These are phyloP conservation scores for Gyrodon lividus DNA, from an alignment of 768 basidiomycete genomes.

Conservation along the genomic window DNA sequence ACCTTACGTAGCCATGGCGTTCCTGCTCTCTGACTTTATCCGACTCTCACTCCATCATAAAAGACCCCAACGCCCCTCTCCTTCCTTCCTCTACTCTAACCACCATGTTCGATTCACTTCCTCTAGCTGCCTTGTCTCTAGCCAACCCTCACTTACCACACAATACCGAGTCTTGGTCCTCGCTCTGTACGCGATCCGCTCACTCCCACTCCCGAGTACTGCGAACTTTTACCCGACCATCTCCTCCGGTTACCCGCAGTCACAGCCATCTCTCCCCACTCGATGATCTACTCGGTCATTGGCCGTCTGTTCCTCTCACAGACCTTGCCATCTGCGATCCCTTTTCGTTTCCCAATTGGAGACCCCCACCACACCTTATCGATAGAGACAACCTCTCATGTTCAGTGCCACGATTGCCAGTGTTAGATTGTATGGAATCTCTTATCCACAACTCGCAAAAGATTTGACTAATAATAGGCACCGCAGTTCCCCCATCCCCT, in stretches of 20 bases:
- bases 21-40: slow-evolving; percentile 23
- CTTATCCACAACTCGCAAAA: background rate
- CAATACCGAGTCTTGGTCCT: background rate
- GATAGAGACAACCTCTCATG: background rate
- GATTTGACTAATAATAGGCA: background rate
- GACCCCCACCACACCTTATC: background rate
- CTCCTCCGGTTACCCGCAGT: background rate
- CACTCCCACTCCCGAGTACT: background rate
- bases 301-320: slow-evolving; percentile 2
- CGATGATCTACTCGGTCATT: slow-evolving; percentile 16
- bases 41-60: slow-evolving; percentile 32
- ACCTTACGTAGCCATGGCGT: slow-evolving; percentile 33
- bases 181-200: background rate
- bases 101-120: background rate
- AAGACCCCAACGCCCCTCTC: slow-evolving; percentile 17
- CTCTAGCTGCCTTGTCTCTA: slow-evolving; percentile 18
- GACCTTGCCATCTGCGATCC: slow-evolving; percentile 5
- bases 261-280: slow-evolving; percentile 19
- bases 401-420: slow-evolving; percentile 16
- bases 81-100: slow-evolving; percentile 1
- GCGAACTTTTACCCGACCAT: background rate
- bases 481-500: slow-evolving; percentile 44
- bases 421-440: slow-evolving; percentile 27
- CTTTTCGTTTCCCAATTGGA: slow-evolving; percentile 15
- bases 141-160: slow-evolving; percentile 7